Percentiles rank a stretch among this genome's conserved stretches.
These are phyloP conservation scores for Calendula officinalis DNA, from an alignment of 129 eudicot genomes.

Conservation along the genomic window DNA sequence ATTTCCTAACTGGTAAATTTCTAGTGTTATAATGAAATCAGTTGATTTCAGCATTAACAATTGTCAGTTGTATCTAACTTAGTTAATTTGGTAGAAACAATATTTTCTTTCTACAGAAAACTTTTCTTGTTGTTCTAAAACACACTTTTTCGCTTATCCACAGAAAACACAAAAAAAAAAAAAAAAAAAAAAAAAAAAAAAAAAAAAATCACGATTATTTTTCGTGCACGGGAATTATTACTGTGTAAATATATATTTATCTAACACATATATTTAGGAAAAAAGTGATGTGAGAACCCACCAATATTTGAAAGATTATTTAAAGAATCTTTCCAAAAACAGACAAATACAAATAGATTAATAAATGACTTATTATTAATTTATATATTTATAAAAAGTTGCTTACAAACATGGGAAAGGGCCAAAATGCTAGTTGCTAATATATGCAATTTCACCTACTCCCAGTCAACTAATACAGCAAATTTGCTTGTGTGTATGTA, in stretches of 20 bases:
- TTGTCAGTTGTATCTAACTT: too few species aligned
- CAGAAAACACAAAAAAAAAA: too few species aligned
- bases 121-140: too few species aligned
- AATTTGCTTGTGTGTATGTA: too few species aligned
- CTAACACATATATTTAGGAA: neutral
- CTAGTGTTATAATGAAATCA: too few species aligned
- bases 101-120: too few species aligned
- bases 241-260: neutral
- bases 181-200: too few species aligned
- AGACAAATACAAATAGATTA: neutral
- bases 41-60: too few species aligned
- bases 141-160: too few species aligned
- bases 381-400: neutral
- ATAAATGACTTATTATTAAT: too few species aligned
- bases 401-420: slow-evolving; percentile 13
- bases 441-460: neutral
- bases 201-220: neutral
- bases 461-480: neutral
- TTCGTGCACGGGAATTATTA: neutral
- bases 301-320: neutral
- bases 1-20: too few species aligned
- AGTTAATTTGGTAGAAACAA: too few species aligned
- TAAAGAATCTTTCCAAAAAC: slow-evolving; percentile 5
- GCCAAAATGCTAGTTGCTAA: neutral
- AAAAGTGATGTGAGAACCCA: neutral